Evolutionary conservation across 805 yeast species (phyloP).

Genomic region (Sungouiella thailandica): DNA sequence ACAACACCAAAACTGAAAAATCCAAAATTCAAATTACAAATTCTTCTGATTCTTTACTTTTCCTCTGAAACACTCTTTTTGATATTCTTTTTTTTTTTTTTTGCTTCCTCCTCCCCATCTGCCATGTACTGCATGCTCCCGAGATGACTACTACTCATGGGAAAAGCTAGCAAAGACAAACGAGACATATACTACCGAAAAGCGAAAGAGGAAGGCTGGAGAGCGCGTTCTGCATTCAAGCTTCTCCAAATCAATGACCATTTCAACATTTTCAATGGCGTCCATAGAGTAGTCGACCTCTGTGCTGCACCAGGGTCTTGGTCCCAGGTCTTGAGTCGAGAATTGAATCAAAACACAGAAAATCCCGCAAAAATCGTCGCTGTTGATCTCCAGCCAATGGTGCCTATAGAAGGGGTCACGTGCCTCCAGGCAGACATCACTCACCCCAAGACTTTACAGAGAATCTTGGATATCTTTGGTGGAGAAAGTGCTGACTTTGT

Average conservation of each 20-base stretch:
- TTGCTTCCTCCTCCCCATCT: no score
- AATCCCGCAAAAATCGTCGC: conserved; percentile 73
- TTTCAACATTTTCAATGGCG: conserved; percentile 71
- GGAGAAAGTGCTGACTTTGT: conserved; percentile 94
- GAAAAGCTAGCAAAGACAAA: conserved; percentile 91
- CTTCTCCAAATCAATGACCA: conserved; percentile 86
- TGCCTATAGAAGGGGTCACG: conserved; percentile 88
- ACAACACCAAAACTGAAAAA: no score
- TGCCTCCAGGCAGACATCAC: conserved; percentile 96
- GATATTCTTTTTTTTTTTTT: no score
- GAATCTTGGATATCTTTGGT: conserved; percentile 75
- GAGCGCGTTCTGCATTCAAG: conserved; percentile 96
- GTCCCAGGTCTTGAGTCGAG: conserved; percentile 88
- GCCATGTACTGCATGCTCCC: no score
- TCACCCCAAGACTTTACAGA: conserved; percentile 81
- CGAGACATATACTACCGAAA: conserved; percentile 86
- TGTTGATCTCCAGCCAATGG: conserved; percentile 96
- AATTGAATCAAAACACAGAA: conserved; percentile 34
- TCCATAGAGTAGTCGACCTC: conserved; percentile 83
- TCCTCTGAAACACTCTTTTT: no score
- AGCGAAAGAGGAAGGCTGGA: conserved; percentile 97
- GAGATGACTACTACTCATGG: no score
- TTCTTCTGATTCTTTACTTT: no score
- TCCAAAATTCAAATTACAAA: no score
- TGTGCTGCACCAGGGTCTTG: conserved; percentile 85